These are phyloP conservation scores for Pelomyxa schiedti DNA, from an alignment of 78 protist species.

Conservation along the genomic window DNA sequence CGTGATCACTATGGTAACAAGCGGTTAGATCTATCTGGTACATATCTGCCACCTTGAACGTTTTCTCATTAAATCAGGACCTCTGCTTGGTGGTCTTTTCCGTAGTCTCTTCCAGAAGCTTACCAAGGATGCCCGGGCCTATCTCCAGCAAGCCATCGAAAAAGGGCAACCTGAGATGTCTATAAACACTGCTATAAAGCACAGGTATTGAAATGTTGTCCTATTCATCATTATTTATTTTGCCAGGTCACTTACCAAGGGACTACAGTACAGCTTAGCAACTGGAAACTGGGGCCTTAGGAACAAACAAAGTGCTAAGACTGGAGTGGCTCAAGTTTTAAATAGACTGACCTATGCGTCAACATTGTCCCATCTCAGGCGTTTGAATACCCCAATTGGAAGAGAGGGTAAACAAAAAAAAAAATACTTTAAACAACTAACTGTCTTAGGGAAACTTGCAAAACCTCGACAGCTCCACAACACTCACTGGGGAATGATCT, in stretches of 20 bases:
- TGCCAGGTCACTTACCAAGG: conserved; percentile 65
- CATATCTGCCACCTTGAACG: no score
- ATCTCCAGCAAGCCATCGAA: conserved; percentile 12
- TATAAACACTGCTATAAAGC: no score
- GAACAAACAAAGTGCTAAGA: conserved; percentile 9
- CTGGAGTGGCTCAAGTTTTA: conserved; percentile 83
- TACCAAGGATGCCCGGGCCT: conserved; percentile 20
- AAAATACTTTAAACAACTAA: no score
- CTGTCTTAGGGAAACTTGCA: conserved; percentile 81
- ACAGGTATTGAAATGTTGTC: no score
- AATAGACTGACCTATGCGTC: conserved; percentile 92
- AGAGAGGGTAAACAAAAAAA: conserved; percentile 59
- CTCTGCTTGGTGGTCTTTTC: conserved; percentile 78
- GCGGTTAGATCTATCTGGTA: conserved; percentile 93
- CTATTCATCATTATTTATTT: no score
- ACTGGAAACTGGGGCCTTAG: conserved; percentile 95
- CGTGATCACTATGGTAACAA: conserved; percentile 99
- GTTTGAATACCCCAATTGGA: conserved; percentile 94
- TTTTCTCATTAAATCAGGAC: no score
- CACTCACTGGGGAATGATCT: conserved; percentile 98
- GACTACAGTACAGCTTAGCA: conserved; percentile 88
- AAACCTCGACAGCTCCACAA: conserved; percentile 96
- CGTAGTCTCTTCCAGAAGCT: conserved; percentile 62
- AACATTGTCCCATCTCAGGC: conserved; percentile 91
- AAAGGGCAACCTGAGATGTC: neutral